Evolutionary conservation across 2,329 filamentous ascomycete genomes (phyloP).

Genomic region (Cladorrhinum sp.): DNA sequence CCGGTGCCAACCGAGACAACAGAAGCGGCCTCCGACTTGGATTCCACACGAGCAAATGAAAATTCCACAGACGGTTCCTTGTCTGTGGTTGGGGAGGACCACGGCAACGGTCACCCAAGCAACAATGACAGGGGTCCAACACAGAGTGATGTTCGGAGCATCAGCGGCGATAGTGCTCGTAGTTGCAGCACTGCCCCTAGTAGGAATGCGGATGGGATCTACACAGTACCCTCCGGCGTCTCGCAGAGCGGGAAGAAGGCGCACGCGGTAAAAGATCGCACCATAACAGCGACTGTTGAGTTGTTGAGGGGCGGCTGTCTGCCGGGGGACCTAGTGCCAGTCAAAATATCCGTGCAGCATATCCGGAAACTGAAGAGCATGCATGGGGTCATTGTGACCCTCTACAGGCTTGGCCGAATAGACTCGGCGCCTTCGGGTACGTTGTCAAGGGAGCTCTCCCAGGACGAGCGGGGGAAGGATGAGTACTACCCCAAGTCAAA

Average conservation of each 20-base stretch:
- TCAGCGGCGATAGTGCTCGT: constrained; percentile 66
- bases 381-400: constrained; percentile 86
- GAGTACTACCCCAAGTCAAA: constrained; percentile 85
- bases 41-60: constrained; percentile 36
- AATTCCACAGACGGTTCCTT: constrained; percentile 41
- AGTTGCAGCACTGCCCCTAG: constrained; percentile 65
- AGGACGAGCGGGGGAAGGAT: constrained; percentile 68
- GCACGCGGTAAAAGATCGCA: constrained; percentile 60
- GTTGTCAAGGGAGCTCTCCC: constrained; percentile 51
- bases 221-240: constrained; percentile 43
- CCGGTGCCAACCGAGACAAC: constrained; percentile 33
- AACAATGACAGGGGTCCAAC: constrained; percentile 42
- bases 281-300: constrained; percentile 83
- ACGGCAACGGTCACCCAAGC: constrained; percentile 34
- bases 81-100: constrained; percentile 37
- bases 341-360: constrained; percentile 80
- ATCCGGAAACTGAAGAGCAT: constrained; percentile 87
- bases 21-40: constrained; percentile 37
- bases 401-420: constrained; percentile 87
- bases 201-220: constrained; percentile 42
- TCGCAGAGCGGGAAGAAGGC: constrained; percentile 35
- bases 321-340: constrained; percentile 76
- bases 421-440: constrained; percentile 65
- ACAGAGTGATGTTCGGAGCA: constrained; percentile 58
- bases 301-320: constrained; percentile 78